Base-by-base conservation (phyloP, 169 alveolate species). In the Toxoplasma gondii region DNA sequence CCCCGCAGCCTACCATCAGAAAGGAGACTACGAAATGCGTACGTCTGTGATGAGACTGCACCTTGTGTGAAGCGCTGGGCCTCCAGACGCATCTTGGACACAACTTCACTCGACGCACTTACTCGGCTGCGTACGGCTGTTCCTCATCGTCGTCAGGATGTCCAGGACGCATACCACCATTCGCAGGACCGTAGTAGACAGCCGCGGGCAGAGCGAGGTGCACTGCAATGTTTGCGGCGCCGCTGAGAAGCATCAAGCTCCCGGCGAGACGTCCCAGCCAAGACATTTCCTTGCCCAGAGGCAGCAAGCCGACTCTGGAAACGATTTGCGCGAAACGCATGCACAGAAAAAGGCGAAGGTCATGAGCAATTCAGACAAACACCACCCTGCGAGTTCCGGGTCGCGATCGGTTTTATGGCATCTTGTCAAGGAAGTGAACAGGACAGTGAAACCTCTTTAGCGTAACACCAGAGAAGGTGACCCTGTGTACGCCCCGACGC, bases 201-300 rank as follows among this genome's bases (percentile, higher is more conserved):
- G 84, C 84, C 0, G 44, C 92, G 49, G 94, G 94, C 74, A 92
- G 81, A 80, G 83, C 29, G 0, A 91, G 87, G 45, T 92, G 94
- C 45, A 92, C 74, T 36, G 87, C 49, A 22, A 92, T 82, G 88
- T 92, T 92, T 24, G 87, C 78, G 53, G 44, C 70, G 17, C 94
- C 94, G 69, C 92, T 82, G 38, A 92, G 70, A 22, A 92, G 41
- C 94, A 92, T 83, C 49, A 82, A 45, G 58, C 67, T 38, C 74
- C 94, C 94, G 36, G 92, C 92, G 88, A 91, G 69, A 41, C 87
- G 78, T 34, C 94, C 94, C 78, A 92, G 1, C 41, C 49, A 38
- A 41, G 84, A n/a, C 67, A 91, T 92, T 29, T 92, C 94, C n/a
- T 82, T 84, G 44, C 94, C 94, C 43, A 92, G 92, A 53, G 94